Percentiles rank a stretch among this genome's conserved stretches.
Evolutionary conservation across 2,329 filamentous ascomycete species (phyloP).

Genomic region (Bipolaris victoriae): DNA sequence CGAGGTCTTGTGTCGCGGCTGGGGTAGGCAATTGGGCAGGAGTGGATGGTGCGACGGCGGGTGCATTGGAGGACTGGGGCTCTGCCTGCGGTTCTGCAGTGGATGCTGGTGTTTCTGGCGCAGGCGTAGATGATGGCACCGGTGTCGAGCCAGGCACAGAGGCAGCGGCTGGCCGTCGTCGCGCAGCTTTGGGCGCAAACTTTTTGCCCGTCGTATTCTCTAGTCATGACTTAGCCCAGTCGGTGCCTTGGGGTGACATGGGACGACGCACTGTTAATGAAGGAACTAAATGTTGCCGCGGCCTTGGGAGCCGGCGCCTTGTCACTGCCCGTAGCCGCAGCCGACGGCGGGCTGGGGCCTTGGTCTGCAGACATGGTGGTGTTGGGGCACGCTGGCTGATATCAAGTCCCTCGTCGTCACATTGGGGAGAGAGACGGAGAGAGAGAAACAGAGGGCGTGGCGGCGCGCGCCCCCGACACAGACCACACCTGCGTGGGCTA

Average conservation of each 20-base stretch:
- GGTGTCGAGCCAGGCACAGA: constrained; percentile 19
- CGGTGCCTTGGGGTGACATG: constrained; percentile 9
- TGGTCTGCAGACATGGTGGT: constrained; percentile 39
- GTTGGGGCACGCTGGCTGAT: not conserved
- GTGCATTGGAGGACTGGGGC: constrained; percentile 12
- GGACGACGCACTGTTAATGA: constrained; percentile 40
- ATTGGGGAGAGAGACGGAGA: constrained; percentile 2
- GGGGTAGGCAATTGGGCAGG: constrained; percentile 33
- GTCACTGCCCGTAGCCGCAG: constrained; percentile 18
- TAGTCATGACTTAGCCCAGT: constrained; percentile 24
- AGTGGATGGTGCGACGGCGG: constrained; percentile 11
- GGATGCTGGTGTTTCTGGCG: constrained; percentile 7
- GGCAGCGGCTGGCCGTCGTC: constrained; percentile 50
- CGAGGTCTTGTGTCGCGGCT: constrained; percentile 30
- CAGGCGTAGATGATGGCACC: constrained; percentile 12
- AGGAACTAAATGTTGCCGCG: constrained; percentile 33
- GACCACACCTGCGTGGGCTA: constrained; percentile 11
- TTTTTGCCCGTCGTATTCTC: constrained; percentile 55
- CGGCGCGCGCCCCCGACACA: constrained; percentile 11
- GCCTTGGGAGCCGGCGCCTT: constrained; percentile 26
- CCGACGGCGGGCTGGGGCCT: constrained; percentile 18
- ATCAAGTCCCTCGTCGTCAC: not conserved
- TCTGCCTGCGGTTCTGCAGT: constrained; percentile 21
- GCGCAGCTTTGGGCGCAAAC: constrained; percentile 56
- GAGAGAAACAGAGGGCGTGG: constrained; percentile 7